A percentile compares a stretch with the other conserved stretches of the same genome.
Evolutionary conservation across 2,329 filamentous ascomycete genomes (phyloP).

Genomic region (Tolypocladium tropicale): DNA sequence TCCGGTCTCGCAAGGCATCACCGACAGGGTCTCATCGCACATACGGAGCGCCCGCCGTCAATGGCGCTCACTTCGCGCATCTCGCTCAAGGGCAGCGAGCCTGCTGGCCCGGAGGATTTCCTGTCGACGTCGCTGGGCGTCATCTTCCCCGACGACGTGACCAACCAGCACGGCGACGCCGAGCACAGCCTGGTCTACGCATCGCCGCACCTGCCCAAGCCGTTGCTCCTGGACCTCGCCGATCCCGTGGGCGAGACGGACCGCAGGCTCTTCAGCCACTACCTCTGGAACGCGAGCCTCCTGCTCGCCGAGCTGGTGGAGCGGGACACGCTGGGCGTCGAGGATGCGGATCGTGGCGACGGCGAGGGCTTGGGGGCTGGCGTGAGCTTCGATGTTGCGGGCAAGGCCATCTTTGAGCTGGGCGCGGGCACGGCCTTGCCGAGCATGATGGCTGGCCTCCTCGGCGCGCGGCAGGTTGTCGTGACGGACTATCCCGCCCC

Average conservation of each 20-base stretch:
- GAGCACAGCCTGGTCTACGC: constrained; percentile 49
- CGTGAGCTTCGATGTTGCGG: constrained; percentile 35
- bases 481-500: constrained; percentile 60
- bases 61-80: constrained; percentile 35
- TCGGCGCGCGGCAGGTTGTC: constrained; percentile 39
- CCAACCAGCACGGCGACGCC: constrained; percentile 55
- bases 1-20: not conserved
- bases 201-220: constrained; percentile 37
- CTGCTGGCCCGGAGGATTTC: constrained; percentile 42
- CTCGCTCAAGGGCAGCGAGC: constrained; percentile 12
- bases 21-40: not conserved
- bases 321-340: constrained; percentile 27
- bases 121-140: constrained; percentile 48
- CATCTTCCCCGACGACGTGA: constrained; percentile 59
- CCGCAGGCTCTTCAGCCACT: constrained; percentile 57
- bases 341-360: not conserved
- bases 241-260: constrained; percentile 42
- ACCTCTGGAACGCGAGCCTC: constrained; percentile 59
- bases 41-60: not conserved
- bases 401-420: constrained; percentile 49
- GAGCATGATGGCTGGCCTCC: constrained; percentile 36
- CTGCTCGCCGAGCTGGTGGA: constrained; percentile 46
- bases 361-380: constrained; percentile 1
- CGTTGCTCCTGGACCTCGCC: constrained; percentile 33
- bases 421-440: constrained; percentile 54